Conservation (phyloP, 2,329 filamentous ascomycete genomes). For the Colletotrichum limetticola region DNA sequence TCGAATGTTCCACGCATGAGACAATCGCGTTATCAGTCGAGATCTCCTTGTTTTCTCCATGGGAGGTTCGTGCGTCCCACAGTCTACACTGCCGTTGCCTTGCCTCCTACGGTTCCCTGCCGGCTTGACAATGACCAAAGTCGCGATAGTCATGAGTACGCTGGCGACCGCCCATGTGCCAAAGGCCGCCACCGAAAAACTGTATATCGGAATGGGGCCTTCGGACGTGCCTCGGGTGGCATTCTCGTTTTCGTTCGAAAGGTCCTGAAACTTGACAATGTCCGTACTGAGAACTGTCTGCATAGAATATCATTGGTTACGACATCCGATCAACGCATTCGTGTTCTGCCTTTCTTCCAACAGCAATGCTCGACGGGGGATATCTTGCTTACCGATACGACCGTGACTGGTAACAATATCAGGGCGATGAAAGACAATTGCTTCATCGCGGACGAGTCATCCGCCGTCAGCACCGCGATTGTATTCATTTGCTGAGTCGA, state of each 20-base stretch:
- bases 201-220: constrained; percentile 7
- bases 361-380: background rate
- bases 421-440: constrained; percentile 25
- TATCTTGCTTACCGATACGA: constrained; percentile 23
- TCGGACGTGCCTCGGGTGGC: background rate
- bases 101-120: background rate
- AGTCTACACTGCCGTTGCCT: background rate
- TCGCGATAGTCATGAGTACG: constrained; percentile 24
- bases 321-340: constrained; percentile 16
- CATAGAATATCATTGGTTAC: background rate
- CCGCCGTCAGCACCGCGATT: constrained; percentile 22
- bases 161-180: constrained; percentile 28
- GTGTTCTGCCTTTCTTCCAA: background rate
- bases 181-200: constrained; percentile 28
- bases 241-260: constrained; percentile 25
- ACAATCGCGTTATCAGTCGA: background rate
- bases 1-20: background rate
- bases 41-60: background rate
- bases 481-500: constrained; percentile 22
- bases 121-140: constrained; percentile 13
- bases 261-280: constrained; percentile 33
- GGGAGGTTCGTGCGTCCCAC: background rate
- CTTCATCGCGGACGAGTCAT: constrained; percentile 31
- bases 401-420: constrained; percentile 23
- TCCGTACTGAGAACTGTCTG: constrained; percentile 31